Percentiles rank a stretch among this genome's conserved stretches.
These are phyloP conservation scores for Magnolia sinica DNA, from an alignment of 164 flowering plant species.

Conservation along the genomic window DNA sequence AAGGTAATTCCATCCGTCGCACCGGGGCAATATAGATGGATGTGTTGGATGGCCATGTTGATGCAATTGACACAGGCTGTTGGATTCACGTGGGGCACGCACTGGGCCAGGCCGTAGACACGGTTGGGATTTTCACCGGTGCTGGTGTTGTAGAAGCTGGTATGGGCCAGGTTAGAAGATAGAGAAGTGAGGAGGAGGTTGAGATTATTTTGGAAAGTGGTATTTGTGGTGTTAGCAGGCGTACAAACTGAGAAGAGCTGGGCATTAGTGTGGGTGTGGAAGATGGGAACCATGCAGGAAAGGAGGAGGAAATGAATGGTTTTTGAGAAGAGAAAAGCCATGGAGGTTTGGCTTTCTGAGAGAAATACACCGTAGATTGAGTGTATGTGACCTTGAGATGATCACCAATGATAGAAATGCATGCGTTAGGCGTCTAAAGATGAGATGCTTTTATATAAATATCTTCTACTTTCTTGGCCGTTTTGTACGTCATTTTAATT, in stretches of 20 bases:
- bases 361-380: no score
- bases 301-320: not conserved
- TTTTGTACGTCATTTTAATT: no score
- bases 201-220: constrained; percentile 12
- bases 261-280: not conserved
- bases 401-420: no score
- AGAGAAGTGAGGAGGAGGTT: constrained; percentile 9
- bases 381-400: no score
- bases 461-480: no score
- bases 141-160: constrained; percentile 6
- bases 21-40: constrained; percentile 3
- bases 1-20: constrained; percentile 1
- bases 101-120: constrained; percentile 15
- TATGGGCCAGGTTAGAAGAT: not conserved
- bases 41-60: not conserved
- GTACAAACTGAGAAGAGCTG: not conserved
- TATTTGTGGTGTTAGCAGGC: constrained; percentile 6
- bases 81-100: constrained; percentile 5
- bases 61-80: constrained; percentile 12
- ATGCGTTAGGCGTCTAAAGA: no score
- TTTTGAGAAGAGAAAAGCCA: not conserved
- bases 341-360: no score
- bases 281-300: not conserved
- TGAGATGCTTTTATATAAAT: no score
- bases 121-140: constrained; percentile 7